Percentiles rank a stretch among this genome's conserved stretches.
Conservation (phyloP, 2,329 filamentous ascomycete genomes). For the Nothophaeocryptopus gaeumannii region DNA sequence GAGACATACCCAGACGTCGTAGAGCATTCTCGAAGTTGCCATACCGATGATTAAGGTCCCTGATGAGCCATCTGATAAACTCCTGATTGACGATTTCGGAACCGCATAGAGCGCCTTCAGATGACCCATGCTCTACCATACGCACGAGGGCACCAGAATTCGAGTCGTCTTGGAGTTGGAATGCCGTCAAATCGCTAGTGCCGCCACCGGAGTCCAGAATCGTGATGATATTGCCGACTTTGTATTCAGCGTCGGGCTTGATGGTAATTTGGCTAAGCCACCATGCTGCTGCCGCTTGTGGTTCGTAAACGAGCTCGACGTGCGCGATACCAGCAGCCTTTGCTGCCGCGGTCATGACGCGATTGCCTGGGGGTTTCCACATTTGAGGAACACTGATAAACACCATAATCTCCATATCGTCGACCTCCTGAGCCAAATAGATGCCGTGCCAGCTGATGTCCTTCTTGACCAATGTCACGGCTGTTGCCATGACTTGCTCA, state of each 20-base stretch:
- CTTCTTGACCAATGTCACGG: no score
- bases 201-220: conserved; percentile 15
- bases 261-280: background rate
- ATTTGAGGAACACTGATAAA: conserved; percentile 16
- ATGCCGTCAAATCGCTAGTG: conserved; percentile 14
- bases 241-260: background rate
- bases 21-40: background rate
- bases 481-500: no score
- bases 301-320: conserved; percentile 16
- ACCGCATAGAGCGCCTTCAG: conserved; percentile 11
- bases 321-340: conserved; percentile 6
- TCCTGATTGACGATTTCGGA: conserved; percentile 10
- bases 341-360: conserved; percentile 11
- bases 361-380: conserved; percentile 12
- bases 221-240: conserved; percentile 5
- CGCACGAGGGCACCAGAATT: no score
- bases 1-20: background rate
- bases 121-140: background rate
- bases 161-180: background rate
- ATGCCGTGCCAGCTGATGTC: no score
- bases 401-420: conserved; percentile 4
- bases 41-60: background rate
- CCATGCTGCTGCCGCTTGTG: conserved; percentile 15
- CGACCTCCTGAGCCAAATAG: background rate
- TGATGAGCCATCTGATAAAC: conserved; percentile 6